phyloP scores from a whole-genome alignment of 192 early-diverging fungal species.

The Coemansia sp. region DNA sequence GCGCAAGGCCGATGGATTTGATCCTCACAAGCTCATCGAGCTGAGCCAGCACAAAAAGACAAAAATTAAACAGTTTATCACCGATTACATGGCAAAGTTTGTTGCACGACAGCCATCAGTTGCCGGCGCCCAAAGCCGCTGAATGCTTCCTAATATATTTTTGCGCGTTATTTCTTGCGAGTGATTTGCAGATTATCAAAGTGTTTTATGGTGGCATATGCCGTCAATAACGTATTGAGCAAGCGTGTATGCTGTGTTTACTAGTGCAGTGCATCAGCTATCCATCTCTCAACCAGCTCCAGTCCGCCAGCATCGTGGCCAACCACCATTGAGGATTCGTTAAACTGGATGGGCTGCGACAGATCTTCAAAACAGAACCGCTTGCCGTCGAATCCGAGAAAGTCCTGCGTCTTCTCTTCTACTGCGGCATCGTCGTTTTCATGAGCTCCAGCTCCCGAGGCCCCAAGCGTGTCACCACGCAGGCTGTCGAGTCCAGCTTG shows the following conservation, averaged over 20 bases:
- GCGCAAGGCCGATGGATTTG: conserved; percentile 41
- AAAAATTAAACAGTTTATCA: conserved; percentile 54
- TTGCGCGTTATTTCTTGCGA: not conserved
- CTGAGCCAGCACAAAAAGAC: conserved; percentile 46
- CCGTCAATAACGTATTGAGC: too few species aligned
- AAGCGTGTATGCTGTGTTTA: not conserved
- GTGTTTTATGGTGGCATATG: too few species aligned
- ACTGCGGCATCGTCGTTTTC: conserved; percentile 50
- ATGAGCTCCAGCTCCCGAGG: conserved; percentile 8
- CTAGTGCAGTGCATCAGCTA: conserved; percentile 44
- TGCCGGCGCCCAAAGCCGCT: not conserved
- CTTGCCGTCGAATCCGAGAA: conserved; percentile 78
- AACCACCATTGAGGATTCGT: conserved; percentile 58
- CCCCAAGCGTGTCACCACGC: conserved; percentile 4
- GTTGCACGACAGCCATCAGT: conserved; percentile 11
- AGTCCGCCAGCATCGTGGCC: conserved; percentile 57
- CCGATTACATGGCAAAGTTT: conserved; percentile 40
- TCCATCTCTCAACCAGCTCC: conserved; percentile 64
- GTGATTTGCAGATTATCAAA: too few species aligned
- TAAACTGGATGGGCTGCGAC: conserved; percentile 67
- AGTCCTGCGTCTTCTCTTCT: conserved; percentile 64
- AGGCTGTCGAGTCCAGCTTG: conserved; percentile 36
- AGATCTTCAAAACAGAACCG: conserved; percentile 81
- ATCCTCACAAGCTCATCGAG: conserved; percentile 43
- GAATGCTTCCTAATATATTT: not conserved